Evolutionary conservation across 331 rosid species (phyloP).

Genomic region (Stylosanthes scabra): DNA sequence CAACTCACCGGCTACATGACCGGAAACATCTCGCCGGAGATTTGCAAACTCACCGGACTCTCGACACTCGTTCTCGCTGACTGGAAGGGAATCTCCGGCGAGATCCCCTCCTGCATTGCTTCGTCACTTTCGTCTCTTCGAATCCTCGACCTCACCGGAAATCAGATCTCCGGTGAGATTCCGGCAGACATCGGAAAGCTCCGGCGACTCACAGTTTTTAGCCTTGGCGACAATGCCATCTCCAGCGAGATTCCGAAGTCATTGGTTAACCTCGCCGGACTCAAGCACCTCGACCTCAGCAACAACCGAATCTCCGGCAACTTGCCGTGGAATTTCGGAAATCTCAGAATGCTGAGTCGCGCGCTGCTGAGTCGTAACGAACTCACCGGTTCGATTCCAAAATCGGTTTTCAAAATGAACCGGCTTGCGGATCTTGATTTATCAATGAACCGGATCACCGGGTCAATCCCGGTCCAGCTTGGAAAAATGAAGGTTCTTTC

Average conservation of each 20-base stretch:
- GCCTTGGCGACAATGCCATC: slow-evolving; percentile 66
- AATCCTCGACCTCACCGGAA: slow-evolving; percentile 79
- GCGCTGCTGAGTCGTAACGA: slow-evolving; percentile 66
- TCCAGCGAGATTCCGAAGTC: slow-evolving; percentile 70
- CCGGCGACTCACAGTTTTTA: slow-evolving; percentile 52
- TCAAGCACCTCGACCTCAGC: slow-evolving; percentile 81
- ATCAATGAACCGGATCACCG: slow-evolving; percentile 68
- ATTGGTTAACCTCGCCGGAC: slow-evolving; percentile 44
- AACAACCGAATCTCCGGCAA: slow-evolving; percentile 64
- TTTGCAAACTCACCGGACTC: slow-evolving; percentile 69
- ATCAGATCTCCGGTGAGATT: slow-evolving; percentile 60
- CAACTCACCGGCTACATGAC: slow-evolving; percentile 79
- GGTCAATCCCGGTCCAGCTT: slow-evolving; percentile 56
- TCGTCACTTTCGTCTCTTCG: slow-evolving; percentile 67
- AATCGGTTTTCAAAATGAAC: slow-evolving; percentile 52
- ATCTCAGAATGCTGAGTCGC: slow-evolving; percentile 72
- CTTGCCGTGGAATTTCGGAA: slow-evolving; percentile 68
- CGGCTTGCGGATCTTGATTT: slow-evolving; percentile 87
- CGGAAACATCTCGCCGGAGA: slow-evolving; percentile 73
- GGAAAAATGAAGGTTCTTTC: slow-evolving; percentile 88
- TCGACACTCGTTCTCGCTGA: slow-evolving; percentile 73
- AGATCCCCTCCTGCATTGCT: slow-evolving; percentile 69
- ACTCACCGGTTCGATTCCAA: slow-evolving; percentile 66
- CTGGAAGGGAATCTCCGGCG: slow-evolving; percentile 86
- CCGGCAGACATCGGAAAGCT: slow-evolving; percentile 66